Evolutionary conservation across 805 yeast genomes (phyloP).

Genomic region (Ogataea pini): DNA sequence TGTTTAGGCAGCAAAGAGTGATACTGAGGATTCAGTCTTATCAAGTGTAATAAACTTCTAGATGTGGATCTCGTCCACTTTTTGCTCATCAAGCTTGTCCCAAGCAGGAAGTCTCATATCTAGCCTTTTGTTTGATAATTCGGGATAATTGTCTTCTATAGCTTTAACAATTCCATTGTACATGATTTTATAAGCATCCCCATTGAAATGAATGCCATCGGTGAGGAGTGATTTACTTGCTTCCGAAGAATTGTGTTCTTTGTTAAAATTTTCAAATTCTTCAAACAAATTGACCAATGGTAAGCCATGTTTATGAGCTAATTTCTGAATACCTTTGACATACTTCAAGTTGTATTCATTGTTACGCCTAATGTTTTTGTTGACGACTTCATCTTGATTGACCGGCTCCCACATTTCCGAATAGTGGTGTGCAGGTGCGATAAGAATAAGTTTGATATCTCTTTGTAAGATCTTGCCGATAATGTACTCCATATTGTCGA

Average conservation of each 20-base stretch:
- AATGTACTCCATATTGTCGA: conserved; percentile 48
- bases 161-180: conserved; percentile 36
- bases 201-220: conserved; percentile 51
- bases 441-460: conserved; percentile 52
- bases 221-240: conserved; percentile 27
- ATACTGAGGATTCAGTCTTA: no score
- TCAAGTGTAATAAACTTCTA: neutral
- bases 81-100: conserved; percentile 17
- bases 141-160: conserved; percentile 38
- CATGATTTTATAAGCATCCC: conserved; percentile 40
- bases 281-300: conserved; percentile 61
- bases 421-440: conserved; percentile 64
- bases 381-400: conserved; percentile 34
- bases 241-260: conserved; percentile 16
- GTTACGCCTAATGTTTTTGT: conserved; percentile 40
- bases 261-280: conserved; percentile 37
- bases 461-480: conserved; percentile 39
- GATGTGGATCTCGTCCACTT: conserved; percentile 16
- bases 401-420: conserved; percentile 40
- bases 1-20: neutral
- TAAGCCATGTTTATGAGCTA: conserved; percentile 47
- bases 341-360: conserved; percentile 48
- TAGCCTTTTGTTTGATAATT: conserved; percentile 25
- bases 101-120: conserved; percentile 26
- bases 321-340: conserved; percentile 46